Base-by-base conservation (phyloP, 2,329 filamentous ascomycete species). In the Leptographium flavum region DNA sequence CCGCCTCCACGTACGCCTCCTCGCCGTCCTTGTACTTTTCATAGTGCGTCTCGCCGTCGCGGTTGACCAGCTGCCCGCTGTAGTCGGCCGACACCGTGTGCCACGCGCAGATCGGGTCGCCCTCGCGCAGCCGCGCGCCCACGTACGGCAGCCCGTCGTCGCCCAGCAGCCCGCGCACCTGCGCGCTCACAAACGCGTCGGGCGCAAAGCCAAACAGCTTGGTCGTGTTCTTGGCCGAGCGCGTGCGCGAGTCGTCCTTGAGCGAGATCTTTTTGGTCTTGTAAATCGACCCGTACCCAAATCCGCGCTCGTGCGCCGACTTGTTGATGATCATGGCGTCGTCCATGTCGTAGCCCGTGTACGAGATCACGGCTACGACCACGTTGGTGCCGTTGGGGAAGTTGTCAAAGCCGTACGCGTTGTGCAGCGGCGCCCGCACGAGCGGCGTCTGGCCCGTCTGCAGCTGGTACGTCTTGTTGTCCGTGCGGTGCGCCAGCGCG, bases 311-410 rank as follows among this genome's bases (percentile, higher is more conserved):
- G 62, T 95, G 87, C 3, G 90, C 81, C 19, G 87, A 94, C 63
- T 96, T 96, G 71, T 96, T 96, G 60, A 98, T 72, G 59, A 98
- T 96, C 90, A 96, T 96, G 60, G 92, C 92, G 66, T 98, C 92
- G 71, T 98, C 92, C 92, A 98, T 98, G 72, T 98, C 92, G 66
- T 96, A 98, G 43, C 90, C 92, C 2, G 90, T 96, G 63, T 98
- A 98, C 0, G 90, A 95, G 52, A 98, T 94, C 61, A 98, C 93
- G 48, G 92, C 92, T 47, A 98, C 92, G 33, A 96, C 80, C 9
- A 87, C 87, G 57, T 98, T 98, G 57, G 79, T 88, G 25, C 92
- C 92, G 60, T 96, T 95, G 45, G 92, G 92, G 63, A 95, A 98
- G 64, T 96, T 96, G 67, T 98, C 92, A 49, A 96, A 80, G 19